A percentile compares a stretch with the other conserved stretches of the same genome.
Evolutionary conservation across 1,284 basidiomycete genomes (phyloP).

Genomic region (Coriolopsis trogii): DNA sequence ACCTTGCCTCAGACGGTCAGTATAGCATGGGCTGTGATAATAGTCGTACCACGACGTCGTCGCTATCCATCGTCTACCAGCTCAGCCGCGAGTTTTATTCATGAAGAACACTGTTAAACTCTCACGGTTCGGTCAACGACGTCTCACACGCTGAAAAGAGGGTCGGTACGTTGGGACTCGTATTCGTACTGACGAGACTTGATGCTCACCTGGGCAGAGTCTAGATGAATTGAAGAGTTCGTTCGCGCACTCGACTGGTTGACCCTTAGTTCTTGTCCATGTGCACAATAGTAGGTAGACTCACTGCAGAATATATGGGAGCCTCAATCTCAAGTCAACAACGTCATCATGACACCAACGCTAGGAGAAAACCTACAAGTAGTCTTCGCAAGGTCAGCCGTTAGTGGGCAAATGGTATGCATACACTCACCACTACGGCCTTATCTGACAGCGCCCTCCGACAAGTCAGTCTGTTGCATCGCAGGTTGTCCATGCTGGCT

Average conservation of each 20-base stretch:
- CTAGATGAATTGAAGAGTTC: conserved; percentile 76
- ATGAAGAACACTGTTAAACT: conserved; percentile 15
- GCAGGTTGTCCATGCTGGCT: conserved; percentile 51
- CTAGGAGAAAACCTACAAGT: conserved; percentile 34
- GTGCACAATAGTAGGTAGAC: conserved; percentile 21
- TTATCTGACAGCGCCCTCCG: conserved; percentile 68
- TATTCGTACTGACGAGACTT: not conserved
- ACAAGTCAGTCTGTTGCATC: conserved; percentile 77
- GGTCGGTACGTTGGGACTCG: not conserved
- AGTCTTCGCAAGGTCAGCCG: conserved; percentile 25
- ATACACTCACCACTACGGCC: conserved; percentile 72
- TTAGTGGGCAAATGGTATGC: not conserved
- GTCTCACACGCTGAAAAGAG: conserved; percentile 71
- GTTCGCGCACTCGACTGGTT: conserved; percentile 81
- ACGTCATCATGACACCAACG: not conserved
- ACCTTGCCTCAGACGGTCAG: not conserved
- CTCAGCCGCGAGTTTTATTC: not conserved
- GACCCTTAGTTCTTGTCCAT: not conserved
- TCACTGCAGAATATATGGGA: conserved; percentile 84
- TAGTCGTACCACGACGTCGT: conserved; percentile 73
- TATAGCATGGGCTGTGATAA: not conserved
- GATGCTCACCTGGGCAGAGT: conserved; percentile 66
- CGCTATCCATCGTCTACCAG: conserved; percentile 44
- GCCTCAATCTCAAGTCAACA: conserved; percentile 40
- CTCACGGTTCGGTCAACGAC: conserved; percentile 73